A percentile compares a stretch with the other conserved stretches of the same genome.
These are phyloP conservation scores for Sugiyamaella lignohabitans DNA, from an alignment of 805 yeast species.

Conservation along the genomic window DNA sequence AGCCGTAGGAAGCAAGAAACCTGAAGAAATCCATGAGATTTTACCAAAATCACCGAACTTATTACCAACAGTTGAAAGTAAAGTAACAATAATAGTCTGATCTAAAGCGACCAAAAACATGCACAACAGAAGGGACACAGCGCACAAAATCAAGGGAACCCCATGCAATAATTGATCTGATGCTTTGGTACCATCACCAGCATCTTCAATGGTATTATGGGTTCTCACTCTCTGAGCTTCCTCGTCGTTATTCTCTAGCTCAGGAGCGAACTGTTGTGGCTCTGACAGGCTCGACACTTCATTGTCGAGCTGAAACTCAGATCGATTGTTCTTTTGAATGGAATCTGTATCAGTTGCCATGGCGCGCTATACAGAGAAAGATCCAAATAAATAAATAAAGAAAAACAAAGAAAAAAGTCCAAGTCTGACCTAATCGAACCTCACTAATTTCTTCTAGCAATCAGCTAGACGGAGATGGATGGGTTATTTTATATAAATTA, in stretches of 20 bases:
- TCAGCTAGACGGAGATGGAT: too few relatives aligned
- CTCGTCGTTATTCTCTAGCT: neutral
- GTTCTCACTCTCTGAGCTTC: constrained; percentile 1
- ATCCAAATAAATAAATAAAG: too few relatives aligned
- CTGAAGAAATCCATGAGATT: constrained; percentile 48
- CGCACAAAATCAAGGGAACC: constrained; percentile 11
- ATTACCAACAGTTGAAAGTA: constrained; percentile 35
- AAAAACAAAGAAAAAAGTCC: too few relatives aligned
- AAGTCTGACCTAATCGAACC: too few relatives aligned
- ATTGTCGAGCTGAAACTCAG: too few relatives aligned
- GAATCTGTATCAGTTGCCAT: neutral
- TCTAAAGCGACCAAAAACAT: constrained; percentile 35
- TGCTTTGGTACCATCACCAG: constrained; percentile 24
- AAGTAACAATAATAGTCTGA: constrained; percentile 48
- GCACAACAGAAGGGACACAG: constrained; percentile 11
- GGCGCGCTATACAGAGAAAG: too few relatives aligned
- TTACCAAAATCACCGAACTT: constrained; percentile 44
- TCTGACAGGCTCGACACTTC: too few relatives aligned
- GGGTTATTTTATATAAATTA: too few relatives aligned
- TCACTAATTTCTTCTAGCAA: too few relatives aligned
- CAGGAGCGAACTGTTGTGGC: too few relatives aligned
- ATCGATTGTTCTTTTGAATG: neutral
- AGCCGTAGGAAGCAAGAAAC: constrained; percentile 61
- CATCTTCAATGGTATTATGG: constrained; percentile 2
- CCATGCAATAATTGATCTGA: constrained; percentile 19